phyloP scores from a whole-genome alignment of 2,329 filamentous ascomycete genomes.

The Claviceps humidiphila region DNA sequence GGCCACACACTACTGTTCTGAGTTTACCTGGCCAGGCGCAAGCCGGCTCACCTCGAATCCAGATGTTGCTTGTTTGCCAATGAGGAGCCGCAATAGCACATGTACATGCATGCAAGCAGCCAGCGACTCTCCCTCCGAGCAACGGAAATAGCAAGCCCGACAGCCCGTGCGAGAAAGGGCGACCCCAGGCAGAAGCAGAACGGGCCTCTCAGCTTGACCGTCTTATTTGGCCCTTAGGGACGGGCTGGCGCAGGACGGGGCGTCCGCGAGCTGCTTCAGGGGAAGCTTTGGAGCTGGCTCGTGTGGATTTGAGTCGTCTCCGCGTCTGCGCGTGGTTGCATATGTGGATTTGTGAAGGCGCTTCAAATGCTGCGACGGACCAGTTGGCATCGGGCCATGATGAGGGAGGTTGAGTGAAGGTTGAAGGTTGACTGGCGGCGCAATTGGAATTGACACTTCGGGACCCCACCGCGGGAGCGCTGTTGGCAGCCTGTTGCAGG shows the following conservation, averaged over 20 bases:
- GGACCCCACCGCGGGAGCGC: no score
- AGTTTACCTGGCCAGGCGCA: background rate
- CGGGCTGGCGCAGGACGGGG: background rate
- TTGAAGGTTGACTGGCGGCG: background rate
- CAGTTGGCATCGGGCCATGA: background rate
- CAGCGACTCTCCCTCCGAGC: background rate
- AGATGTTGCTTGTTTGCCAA: background rate
- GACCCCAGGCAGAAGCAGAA: no score
- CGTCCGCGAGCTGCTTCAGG: background rate
- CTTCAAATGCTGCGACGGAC: background rate
- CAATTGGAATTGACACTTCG: no score
- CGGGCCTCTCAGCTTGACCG: background rate
- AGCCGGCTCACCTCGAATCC: background rate
- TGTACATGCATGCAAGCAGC: background rate
- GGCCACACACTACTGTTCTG: background rate
- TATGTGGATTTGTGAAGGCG: background rate
- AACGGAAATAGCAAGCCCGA: background rate
- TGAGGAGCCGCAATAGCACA: background rate
- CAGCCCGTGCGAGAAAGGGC: no score
- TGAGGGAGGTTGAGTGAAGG: background rate
- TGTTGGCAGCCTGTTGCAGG: no score
- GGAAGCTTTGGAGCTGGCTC: background rate
- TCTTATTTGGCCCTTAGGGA: background rate
- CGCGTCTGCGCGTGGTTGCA: background rate
- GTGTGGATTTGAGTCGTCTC: background rate